Base-by-base conservation (phyloP, 768 basidiomycete species). In the Lactarius hengduanensis region DNA sequence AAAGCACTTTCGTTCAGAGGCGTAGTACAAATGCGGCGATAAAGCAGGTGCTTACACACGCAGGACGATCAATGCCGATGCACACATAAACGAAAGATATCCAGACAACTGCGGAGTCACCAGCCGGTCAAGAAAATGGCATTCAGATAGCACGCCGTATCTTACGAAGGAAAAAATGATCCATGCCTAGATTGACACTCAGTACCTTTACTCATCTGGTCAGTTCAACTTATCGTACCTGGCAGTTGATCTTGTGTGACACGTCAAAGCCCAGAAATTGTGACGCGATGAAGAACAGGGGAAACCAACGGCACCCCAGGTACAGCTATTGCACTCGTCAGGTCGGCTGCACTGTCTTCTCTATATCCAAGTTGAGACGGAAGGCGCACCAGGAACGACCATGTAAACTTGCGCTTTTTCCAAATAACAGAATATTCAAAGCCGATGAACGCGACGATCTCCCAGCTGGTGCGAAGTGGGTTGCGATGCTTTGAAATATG, bases 31-130 rank as follows among this genome's bases (percentile, higher is more conserved):
- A 15, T 15, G 6, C 18, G 20, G 16, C n/a, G 3, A 34, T 20
- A 13, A 54, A 11, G 8, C 13, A 30, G 18, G 28, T 30, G 20
- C 65, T 62, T 40, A 68, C 67, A 68, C 41, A 15, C 67, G 67
- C 20, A 68, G 57, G 28, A 66, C 50, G 22, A 68, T 45, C 26
- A 68, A 40, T 9, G 67, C 38, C 38, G 67, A 68, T 32, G 67
- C 59, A 8, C 56, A 68, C n/a, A 30, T n/a, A 40, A 61, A 57
- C 41, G 67, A 57, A 26, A 66, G 20, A 53, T 66, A 58, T 50
- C 38, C 64, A 28, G 62, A 58, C 36, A 36, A 11, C 67, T 68
- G 41, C 11, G 22, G 13, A 47, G 30, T 18, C 6, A 58, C 40
- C 1, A 16, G 34, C 22, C 36, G n/a, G 59, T 32, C 22, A 50